These are phyloP conservation scores for Tetrastigma voinierianum DNA, from an alignment of 164 flowering plant genomes.

Conservation along the genomic window DNA sequence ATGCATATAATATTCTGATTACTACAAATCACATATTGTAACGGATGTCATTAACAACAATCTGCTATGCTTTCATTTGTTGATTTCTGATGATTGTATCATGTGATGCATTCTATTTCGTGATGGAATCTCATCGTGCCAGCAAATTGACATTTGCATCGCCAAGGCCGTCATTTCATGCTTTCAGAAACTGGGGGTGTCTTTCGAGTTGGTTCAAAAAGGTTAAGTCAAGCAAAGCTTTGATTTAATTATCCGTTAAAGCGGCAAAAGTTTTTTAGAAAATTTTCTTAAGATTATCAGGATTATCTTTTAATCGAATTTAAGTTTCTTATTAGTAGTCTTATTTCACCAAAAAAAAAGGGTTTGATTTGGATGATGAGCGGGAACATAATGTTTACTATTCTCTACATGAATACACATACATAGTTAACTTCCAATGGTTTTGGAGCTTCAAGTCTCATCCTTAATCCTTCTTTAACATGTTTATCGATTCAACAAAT, in stretches of 20 bases:
- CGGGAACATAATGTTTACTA: too few species aligned
- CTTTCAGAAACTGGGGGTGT: conserved; percentile 84
- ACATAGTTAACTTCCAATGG: background rate
- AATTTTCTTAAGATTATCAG: background rate
- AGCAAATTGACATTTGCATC: conserved; percentile 89
- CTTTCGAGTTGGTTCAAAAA: conserved; percentile 75
- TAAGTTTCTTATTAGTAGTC: too few species aligned
- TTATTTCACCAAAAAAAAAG: too few species aligned
- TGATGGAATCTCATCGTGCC: too few species aligned
- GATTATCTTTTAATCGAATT: background rate
- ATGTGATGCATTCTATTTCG: background rate
- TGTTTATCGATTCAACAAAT: conserved; percentile 52
- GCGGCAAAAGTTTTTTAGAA: too few species aligned
- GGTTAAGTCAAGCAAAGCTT: too few species aligned
- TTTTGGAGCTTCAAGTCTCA: background rate
- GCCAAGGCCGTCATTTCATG: conserved; percentile 94
- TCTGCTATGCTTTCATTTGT: background rate
- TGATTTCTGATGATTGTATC: background rate
- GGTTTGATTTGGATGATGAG: background rate
- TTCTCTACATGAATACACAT: too few species aligned
- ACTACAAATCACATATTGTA: too few species aligned
- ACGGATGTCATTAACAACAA: too few species aligned
- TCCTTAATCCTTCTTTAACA: background rate
- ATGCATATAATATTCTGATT: too few species aligned
- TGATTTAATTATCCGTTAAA: too few species aligned